Conservation (phyloP, 2,329 filamentous ascomycete species). For the Colletotrichum gloeosporioides region DNA sequence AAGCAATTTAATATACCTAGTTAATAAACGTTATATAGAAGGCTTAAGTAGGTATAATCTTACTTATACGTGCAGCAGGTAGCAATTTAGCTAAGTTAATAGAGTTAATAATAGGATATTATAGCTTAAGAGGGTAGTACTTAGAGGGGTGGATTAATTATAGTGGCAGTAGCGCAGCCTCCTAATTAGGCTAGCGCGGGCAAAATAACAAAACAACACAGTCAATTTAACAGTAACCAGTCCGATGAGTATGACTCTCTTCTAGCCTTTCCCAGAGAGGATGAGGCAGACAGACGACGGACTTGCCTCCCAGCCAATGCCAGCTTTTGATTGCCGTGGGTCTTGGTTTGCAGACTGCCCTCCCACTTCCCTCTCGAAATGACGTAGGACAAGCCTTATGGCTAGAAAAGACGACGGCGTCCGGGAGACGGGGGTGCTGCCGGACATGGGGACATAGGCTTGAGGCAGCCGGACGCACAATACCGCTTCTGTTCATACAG, state of each 20-base stretch:
- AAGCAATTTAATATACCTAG: too few relatives aligned
- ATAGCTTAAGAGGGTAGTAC: too few relatives aligned
- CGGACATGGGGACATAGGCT: neutral
- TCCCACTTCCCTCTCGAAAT: slow-evolving; percentile 12
- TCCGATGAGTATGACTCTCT: neutral
- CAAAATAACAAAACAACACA: too few relatives aligned
- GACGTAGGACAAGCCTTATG: slow-evolving; percentile 15
- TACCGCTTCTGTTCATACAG: neutral
- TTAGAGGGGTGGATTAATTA: too few relatives aligned
- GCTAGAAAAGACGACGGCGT: neutral
- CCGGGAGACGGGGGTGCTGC: neutral
- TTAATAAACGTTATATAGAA: too few relatives aligned
- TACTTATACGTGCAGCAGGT: too few relatives aligned
- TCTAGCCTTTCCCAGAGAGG: neutral
- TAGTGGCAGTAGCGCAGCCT: too few relatives aligned
- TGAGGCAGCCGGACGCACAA: neutral
- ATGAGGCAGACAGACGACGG: neutral
- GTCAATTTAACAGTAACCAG: too few relatives aligned
- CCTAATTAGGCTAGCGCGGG: too few relatives aligned
- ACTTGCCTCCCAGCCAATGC: neutral
- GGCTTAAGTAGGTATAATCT: too few relatives aligned
- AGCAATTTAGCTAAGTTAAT: too few relatives aligned
- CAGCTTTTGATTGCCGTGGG: neutral
- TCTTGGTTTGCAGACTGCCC: slow-evolving; percentile 8
- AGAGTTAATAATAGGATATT: too few relatives aligned